Conservation (phyloP, 2,329 filamentous ascomycete species). For the Stagonosporopsis chrysanthemi region DNA sequence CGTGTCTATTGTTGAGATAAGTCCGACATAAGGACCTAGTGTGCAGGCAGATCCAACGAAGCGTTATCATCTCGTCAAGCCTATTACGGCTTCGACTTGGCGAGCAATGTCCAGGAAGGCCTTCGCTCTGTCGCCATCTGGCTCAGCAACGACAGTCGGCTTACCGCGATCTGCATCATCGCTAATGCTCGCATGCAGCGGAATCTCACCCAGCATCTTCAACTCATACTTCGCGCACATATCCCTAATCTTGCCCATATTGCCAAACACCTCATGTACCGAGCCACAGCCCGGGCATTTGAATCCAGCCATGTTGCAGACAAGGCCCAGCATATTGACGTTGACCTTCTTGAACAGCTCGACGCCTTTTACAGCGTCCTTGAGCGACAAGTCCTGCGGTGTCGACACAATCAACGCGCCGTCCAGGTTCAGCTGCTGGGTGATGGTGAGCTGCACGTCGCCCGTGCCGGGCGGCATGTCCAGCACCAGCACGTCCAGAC, state of each 20-base stretch:
- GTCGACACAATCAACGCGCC: conserved; percentile 90
- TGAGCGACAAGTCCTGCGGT: conserved; percentile 89
- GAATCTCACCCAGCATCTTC: conserved; percentile 86
- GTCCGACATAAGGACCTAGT: neutral
- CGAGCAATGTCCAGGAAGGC: conserved; percentile 77
- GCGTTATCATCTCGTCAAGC: conserved; percentile 11
- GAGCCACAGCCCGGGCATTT: conserved; percentile 59
- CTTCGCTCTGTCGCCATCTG: conserved; percentile 72
- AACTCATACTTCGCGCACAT: conserved; percentile 77
- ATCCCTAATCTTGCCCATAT: conserved; percentile 77
- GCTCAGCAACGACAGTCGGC: conserved; percentile 89
- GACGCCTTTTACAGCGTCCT: conserved; percentile 90
- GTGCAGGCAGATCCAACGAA: neutral
- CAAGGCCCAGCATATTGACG: conserved; percentile 80
- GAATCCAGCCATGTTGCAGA: conserved; percentile 59
- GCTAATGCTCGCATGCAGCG: conserved; percentile 84
- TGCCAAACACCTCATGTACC: conserved; percentile 54
- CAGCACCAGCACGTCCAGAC: conserved; percentile 84
- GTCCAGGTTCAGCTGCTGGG: conserved; percentile 89
- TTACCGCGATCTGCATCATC: conserved; percentile 86
- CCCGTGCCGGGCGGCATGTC: conserved; percentile 95
- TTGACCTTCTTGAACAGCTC: conserved; percentile 90
- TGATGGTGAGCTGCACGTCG: conserved; percentile 95
- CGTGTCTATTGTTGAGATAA: too few species aligned
- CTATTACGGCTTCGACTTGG: conserved; percentile 48